Evolutionary conservation across 441 rosid genomes (phyloP).

Genomic region (Biscutella laevigata): DNA sequence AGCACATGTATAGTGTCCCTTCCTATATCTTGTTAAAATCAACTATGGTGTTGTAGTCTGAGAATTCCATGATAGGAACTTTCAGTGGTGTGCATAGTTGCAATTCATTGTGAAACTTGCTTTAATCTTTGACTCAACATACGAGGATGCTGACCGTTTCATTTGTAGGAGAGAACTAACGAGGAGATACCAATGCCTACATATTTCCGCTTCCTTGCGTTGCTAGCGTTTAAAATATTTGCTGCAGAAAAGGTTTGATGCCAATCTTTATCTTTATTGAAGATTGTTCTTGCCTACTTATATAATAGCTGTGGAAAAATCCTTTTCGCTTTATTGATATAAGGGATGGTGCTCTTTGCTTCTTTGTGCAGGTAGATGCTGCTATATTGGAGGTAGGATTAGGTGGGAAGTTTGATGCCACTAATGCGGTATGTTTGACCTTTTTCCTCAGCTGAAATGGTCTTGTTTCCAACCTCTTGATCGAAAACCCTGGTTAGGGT

Average conservation of each 20-base stretch:
- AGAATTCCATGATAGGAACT: neutral
- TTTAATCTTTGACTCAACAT: neutral
- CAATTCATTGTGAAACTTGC: neutral
- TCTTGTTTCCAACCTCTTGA: neutral
- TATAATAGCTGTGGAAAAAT: constrained; percentile 8
- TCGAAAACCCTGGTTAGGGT: neutral
- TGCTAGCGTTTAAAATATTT: constrained; percentile 93
- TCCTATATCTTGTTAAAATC: neutral
- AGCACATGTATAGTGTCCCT: neutral
- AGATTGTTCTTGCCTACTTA: neutral
- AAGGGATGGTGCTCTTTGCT: constrained; percentile 6
- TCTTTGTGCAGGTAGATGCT: constrained; percentile 74
- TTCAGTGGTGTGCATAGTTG: neutral
- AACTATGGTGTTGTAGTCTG: neutral
- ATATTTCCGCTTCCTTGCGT: constrained; percentile 78
- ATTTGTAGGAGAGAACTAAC: constrained; percentile 58
- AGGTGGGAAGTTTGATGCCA: constrained; percentile 91
- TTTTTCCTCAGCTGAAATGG: constrained; percentile 11
- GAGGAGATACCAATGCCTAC: constrained; percentile 90
- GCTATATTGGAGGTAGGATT: constrained; percentile 92
- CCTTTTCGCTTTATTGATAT: constrained; percentile 2
- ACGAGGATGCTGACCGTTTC: constrained; percentile 9
- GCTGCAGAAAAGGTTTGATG: constrained; percentile 74
- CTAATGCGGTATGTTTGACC: constrained; percentile 68
- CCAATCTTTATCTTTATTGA: neutral